These are phyloP conservation scores for Asterophora parasitica DNA, from an alignment of 768 basidiomycete genomes.

Conservation along the genomic window DNA sequence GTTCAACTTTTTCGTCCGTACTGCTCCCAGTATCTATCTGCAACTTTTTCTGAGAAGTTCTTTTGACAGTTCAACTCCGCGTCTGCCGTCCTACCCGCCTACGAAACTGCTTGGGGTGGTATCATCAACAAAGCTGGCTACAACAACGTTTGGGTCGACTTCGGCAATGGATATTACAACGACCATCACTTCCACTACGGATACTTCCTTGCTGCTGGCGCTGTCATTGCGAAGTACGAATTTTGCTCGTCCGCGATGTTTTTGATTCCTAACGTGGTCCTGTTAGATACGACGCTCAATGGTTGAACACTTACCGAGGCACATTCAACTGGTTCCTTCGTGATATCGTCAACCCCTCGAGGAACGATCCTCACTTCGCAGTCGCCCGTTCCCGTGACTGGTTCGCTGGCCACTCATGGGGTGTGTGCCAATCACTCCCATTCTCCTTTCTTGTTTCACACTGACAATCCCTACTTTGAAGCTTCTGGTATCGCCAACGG, in stretches of 20 bases:
- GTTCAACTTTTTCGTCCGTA: slow-evolving; percentile 23
- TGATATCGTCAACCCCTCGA: slow-evolving; percentile 30
- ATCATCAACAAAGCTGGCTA: slow-evolving; percentile 28
- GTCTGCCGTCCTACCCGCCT: slow-evolving; percentile 22
- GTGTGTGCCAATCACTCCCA: slow-evolving; percentile 15
- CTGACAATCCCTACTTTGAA: slow-evolving; percentile 4
- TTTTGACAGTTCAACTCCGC: slow-evolving; percentile 16
- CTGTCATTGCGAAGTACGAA: slow-evolving; percentile 27
- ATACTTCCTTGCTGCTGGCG: slow-evolving; percentile 26
- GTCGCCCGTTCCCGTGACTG: slow-evolving; percentile 29
- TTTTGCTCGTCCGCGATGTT: not conserved
- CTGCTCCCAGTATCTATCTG: not conserved
- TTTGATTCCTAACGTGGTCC: not conserved
- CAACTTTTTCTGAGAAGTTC: not conserved
- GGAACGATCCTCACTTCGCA: slow-evolving; percentile 26
- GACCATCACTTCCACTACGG: slow-evolving; percentile 35
- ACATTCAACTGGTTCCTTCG: slow-evolving; percentile 26
- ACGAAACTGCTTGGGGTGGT: slow-evolving; percentile 32
- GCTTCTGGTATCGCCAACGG: slow-evolving; percentile 32
- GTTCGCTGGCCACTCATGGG: slow-evolving; percentile 35
- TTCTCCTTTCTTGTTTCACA: not conserved
- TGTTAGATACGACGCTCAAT: slow-evolving; percentile 20
- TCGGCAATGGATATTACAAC: slow-evolving; percentile 32
- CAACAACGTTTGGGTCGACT: slow-evolving; percentile 26
- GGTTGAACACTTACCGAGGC: slow-evolving; percentile 22